These are phyloP conservation scores for Delphinella strobiligena DNA, from an alignment of 2,329 filamentous ascomycete species.

Conservation along the genomic window DNA sequence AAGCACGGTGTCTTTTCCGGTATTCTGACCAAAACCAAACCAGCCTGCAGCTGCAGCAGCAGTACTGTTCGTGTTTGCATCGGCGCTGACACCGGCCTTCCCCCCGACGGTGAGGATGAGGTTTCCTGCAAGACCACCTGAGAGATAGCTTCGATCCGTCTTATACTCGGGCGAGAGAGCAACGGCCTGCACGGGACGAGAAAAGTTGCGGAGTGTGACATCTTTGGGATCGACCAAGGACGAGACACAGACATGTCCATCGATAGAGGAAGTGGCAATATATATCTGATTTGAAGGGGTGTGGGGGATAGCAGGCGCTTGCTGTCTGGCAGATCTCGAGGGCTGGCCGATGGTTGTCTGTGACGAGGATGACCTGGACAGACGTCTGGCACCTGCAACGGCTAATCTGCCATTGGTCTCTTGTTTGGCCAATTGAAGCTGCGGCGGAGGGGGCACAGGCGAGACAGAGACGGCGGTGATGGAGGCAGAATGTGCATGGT, in stretches of 20 bases:
- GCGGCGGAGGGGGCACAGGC: constrained; percentile 58
- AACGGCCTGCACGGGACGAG: constrained; percentile 80
- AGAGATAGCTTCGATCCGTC: constrained; percentile 77
- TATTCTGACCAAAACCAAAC: constrained; percentile 68
- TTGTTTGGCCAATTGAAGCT: neutral
- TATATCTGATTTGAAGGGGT: constrained; percentile 84
- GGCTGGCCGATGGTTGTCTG: neutral
- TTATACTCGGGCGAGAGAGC: constrained; percentile 93
- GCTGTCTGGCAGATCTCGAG: constrained; percentile 21
- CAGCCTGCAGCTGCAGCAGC: constrained; percentile 70
- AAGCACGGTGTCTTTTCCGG: constrained; percentile 72
- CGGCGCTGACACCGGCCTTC: constrained; percentile 62
- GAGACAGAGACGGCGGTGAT: constrained; percentile 85
- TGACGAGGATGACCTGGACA: constrained; percentile 2
- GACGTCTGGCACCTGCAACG: constrained; percentile 1
- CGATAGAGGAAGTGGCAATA: constrained; percentile 85
- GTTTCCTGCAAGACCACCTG: constrained; percentile 77
- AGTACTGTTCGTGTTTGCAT: constrained; percentile 79
- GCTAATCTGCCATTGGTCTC: constrained; percentile 1
- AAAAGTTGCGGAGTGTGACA: constrained; percentile 85
- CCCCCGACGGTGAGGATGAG: constrained; percentile 78
- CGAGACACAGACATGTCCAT: constrained; percentile 88
- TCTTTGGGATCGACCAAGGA: constrained; percentile 81
- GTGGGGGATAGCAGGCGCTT: constrained; percentile 49
- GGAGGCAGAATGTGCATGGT: constrained; percentile 86